phyloP scores from a whole-genome alignment of 129 eudicot genomes.

The Logfia minima region DNA sequence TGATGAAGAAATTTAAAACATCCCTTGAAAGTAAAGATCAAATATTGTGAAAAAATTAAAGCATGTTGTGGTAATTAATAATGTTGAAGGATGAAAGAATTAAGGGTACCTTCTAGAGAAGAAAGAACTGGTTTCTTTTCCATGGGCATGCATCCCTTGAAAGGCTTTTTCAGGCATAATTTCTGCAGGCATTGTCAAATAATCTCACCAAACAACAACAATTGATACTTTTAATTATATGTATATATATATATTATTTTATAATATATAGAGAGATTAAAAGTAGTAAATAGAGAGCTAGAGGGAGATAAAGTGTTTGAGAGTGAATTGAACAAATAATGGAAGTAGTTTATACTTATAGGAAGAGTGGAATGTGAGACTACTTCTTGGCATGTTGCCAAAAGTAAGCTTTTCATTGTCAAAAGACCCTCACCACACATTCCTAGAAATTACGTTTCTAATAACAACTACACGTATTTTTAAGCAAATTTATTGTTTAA shows the following conservation, averaged over 20 bases:
- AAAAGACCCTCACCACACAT: constrained; percentile 17
- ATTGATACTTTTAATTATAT: background rate
- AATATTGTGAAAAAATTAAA: background rate
- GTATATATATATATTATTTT: background rate
- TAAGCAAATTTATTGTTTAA: background rate
- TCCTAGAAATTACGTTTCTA: constrained; percentile 1
- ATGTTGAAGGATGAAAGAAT: background rate
- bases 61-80: background rate
- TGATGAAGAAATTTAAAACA: too few species aligned
- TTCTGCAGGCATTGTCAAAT: constrained; percentile 49
- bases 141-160: constrained; percentile 35
- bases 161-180: constrained; percentile 46
- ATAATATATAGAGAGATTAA: background rate
- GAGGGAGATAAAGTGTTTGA: background rate
- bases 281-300: background rate
- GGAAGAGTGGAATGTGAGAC: background rate
- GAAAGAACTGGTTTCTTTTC: constrained; percentile 42
- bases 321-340: constrained; percentile 3
- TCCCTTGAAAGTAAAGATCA: too few species aligned
- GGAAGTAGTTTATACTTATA: background rate
- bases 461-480: background rate
- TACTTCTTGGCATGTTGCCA: constrained; percentile 10
- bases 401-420: constrained; percentile 31
- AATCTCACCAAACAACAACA: too few species aligned
- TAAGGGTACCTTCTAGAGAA: constrained; percentile 45